Evolutionary conservation across 2,329 filamentous ascomycete species (phyloP).

Genomic region (Paraphaeosphaeria minitans): DNA sequence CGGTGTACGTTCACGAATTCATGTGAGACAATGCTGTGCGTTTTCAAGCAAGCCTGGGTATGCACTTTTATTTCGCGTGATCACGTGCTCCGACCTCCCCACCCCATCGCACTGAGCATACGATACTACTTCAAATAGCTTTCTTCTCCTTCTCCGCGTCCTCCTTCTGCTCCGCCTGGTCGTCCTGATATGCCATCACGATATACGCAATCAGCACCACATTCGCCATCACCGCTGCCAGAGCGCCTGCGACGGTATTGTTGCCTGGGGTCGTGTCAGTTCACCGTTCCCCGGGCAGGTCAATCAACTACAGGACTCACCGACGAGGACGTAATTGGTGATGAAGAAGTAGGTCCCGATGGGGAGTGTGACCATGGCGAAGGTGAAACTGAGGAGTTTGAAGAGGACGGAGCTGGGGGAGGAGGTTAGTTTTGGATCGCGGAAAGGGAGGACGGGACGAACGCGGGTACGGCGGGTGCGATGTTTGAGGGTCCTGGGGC

Average conservation of each 20-base stretch:
- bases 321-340: conserved; percentile 75
- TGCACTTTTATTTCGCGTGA: neutral
- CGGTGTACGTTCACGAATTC: too few relatives aligned
- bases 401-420: conserved; percentile 74
- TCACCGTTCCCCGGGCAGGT: neutral
- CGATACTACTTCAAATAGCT: conserved; percentile 24
- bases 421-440: conserved; percentile 4
- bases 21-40: neutral
- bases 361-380: conserved; percentile 87
- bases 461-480: conserved; percentile 83
- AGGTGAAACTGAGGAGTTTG: conserved; percentile 87
- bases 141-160: conserved; percentile 54
- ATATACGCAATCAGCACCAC: conserved; percentile 90
- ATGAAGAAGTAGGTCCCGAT: conserved; percentile 89
- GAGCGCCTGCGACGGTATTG: conserved; percentile 81
- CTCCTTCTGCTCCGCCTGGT: conserved; percentile 60
- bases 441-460: conserved; percentile 44
- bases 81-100: neutral
- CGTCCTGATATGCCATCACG: conserved; percentile 88
- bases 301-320: conserved; percentile 53
- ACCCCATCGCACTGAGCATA: neutral
- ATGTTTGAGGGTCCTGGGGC: conserved; percentile 67
- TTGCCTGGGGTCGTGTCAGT: conserved; percentile 66
- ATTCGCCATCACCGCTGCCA: conserved; percentile 89
- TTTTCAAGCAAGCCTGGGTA: too few relatives aligned